phyloP scores from a whole-genome alignment of 352 stramenopile genomes.

The Globisporangium lucens region DNA sequence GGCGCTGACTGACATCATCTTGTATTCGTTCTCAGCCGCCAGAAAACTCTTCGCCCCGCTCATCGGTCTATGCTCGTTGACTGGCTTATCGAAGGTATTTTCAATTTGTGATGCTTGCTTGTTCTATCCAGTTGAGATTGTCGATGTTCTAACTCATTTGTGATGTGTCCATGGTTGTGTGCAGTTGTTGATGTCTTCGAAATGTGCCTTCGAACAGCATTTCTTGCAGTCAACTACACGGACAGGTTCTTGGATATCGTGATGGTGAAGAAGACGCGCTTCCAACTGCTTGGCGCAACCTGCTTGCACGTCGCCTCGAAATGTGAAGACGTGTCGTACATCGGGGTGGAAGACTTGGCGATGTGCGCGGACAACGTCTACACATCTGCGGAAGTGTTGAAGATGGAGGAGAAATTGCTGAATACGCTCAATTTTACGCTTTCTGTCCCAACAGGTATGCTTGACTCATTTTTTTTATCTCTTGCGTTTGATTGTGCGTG shows the following conservation, averaged over 20 bases:
- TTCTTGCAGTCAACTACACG: slow-evolving; percentile 90
- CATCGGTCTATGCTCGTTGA: slow-evolving; percentile 91
- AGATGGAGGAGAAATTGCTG: slow-evolving; percentile 90
- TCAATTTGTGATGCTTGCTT: background rate
- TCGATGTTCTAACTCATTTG: background rate
- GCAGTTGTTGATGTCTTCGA: slow-evolving; percentile 92
- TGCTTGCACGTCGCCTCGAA: slow-evolving; percentile 90
- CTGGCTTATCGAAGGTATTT: slow-evolving; percentile 88
- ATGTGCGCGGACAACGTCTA: slow-evolving; percentile 92
- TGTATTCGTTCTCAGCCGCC: slow-evolving; percentile 37
- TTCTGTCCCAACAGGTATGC: slow-evolving; percentile 81
- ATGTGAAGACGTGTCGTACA: slow-evolving; percentile 92
- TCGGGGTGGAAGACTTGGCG: slow-evolving; percentile 88
- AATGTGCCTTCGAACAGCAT: slow-evolving; percentile 88
- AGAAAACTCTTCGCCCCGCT: slow-evolving; percentile 77
- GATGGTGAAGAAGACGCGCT: slow-evolving; percentile 88
- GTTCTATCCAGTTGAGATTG: background rate
- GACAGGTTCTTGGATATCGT: slow-evolving; percentile 87
- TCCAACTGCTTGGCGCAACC: slow-evolving; percentile 88
- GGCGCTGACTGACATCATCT: background rate
- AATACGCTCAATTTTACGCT: slow-evolving; percentile 92
- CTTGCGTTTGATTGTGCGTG: slow-evolving; percentile 4
- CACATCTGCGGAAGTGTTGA: slow-evolving; percentile 84
- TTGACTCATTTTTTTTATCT: too few species aligned
- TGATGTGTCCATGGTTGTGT: background rate